Percentiles rank a stretch among this genome's conserved stretches.
These are phyloP conservation scores for Cercophora samala DNA, from an alignment of 495 filamentous ascomycete genomes.

Conservation along the genomic window DNA sequence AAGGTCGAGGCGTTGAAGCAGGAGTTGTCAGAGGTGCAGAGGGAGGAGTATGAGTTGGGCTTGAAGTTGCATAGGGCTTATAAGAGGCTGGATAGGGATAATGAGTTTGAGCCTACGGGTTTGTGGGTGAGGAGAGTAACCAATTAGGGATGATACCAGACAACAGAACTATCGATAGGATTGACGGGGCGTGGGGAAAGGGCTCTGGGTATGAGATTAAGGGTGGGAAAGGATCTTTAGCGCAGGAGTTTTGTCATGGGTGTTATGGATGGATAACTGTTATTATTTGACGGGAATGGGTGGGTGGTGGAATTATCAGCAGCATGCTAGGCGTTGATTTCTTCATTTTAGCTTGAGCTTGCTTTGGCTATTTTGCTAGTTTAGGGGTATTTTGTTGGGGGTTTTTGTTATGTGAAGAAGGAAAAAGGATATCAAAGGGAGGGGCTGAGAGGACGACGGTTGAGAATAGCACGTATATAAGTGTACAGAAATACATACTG, in stretches of 20 bases:
- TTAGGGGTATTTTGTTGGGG: background rate
- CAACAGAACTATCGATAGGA: too few relatives aligned
- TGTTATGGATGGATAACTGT: background rate
- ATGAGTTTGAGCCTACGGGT: slow-evolving; percentile 61
- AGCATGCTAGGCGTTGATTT: background rate
- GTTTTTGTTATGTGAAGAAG: background rate
- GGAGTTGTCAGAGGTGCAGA: slow-evolving; percentile 75
- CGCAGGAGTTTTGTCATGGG: background rate
- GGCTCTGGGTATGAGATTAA: slow-evolving; percentile 1
- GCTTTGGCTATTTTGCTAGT: background rate
- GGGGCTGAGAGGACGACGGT: background rate
- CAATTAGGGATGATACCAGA: background rate
- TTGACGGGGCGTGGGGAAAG: too few relatives aligned
- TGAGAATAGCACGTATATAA: background rate
- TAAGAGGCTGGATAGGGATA: slow-evolving; percentile 66
- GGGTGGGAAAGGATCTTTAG: background rate
- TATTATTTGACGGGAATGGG: background rate
- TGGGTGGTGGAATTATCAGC: background rate
- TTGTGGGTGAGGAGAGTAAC: slow-evolving; percentile 78
- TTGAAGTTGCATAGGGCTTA: slow-evolving; percentile 77
- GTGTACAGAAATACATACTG: background rate
- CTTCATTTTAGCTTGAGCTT: background rate
- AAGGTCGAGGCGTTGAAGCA: slow-evolving; percentile 65
- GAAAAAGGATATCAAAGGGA: background rate
- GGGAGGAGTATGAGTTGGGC: slow-evolving; percentile 82